Evolutionary conservation across 2,329 filamentous ascomycete genomes (phyloP).

Genomic region (Curvularia eragrostidis): DNA sequence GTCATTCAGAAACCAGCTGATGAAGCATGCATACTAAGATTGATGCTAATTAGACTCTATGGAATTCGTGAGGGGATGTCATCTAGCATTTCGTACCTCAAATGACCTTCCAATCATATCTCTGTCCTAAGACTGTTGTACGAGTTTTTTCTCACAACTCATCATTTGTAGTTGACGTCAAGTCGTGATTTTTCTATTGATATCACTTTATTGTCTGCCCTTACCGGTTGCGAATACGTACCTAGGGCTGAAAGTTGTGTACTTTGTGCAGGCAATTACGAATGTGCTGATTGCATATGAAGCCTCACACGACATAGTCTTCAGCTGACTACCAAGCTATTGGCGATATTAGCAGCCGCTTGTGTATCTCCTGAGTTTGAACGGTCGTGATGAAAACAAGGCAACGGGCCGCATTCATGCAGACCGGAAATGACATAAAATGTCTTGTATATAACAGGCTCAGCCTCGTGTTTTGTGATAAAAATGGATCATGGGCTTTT

Average conservation of each 20-base stretch:
- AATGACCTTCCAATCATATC: background rate
- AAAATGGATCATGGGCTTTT: background rate
- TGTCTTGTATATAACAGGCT: background rate
- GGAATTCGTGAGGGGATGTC: background rate
- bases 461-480: background rate
- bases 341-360: background rate
- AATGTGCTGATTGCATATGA: background rate
- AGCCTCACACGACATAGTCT: background rate
- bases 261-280: background rate
- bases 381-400: background rate
- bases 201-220: background rate
- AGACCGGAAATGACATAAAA: background rate
- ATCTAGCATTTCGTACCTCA: background rate
- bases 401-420: background rate
- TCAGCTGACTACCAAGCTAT: background rate
- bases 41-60: background rate
- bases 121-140: background rate
- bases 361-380: background rate
- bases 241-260: background rate
- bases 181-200: background rate
- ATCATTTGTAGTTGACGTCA: background rate
- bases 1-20: background rate
- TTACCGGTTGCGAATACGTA: background rate
- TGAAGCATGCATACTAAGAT: background rate
- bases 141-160: background rate